Evolutionary conservation across 176 grass and related monocot genomes (phyloP), one percentile per base, ranked within the genome.

Genomic region (Eragrostis nindensis): DNA sequence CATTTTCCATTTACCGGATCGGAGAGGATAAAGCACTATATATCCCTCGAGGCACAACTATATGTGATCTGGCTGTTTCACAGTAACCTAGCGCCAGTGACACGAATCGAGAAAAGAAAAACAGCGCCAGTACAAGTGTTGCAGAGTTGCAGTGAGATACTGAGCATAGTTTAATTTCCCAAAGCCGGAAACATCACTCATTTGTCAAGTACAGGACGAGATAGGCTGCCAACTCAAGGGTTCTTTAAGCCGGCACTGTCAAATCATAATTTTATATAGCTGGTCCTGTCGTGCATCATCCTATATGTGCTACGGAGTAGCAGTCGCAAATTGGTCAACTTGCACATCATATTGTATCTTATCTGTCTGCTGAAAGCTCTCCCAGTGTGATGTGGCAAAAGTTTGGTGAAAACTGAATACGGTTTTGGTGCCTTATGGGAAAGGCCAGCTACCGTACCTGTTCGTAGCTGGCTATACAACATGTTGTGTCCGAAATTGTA

Each of bases 261-360:
- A 88, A 14, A 60, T 83, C 48, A 66, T 79, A 64, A 16, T 74
- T 73, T 64, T 50, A 61, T 80, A 75, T 76, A 12, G 71, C 63
- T 80, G 53, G 53, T 71, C 27, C 54, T 69, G 64, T 85, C 69
- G 54, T 75, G 27, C 70, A 75, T 75, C 70, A 14, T 61, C 22
- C 57, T 60, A 26, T 43, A 25, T 59, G 11, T 60, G 22, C 62
- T 87, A 71, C 49, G 39, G 66, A 87, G 65, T 77, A 70, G 66
- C 14, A 11, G 76, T 84, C 75, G 32, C 69, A 75, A 62, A 46
- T 70, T 69, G 32, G 81, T 74, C 76, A 84, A 54, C 81, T 80
- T 84, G 81, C 36, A 46, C 53, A 68, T 68, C 42, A 68, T 62
- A 74, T 14, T 68, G 12, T 79, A 62, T 84, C 42, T 45, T 88